phyloP scores from a whole-genome alignment of 2,329 filamentous ascomycete genomes.

The Penicillium sp. region DNA sequence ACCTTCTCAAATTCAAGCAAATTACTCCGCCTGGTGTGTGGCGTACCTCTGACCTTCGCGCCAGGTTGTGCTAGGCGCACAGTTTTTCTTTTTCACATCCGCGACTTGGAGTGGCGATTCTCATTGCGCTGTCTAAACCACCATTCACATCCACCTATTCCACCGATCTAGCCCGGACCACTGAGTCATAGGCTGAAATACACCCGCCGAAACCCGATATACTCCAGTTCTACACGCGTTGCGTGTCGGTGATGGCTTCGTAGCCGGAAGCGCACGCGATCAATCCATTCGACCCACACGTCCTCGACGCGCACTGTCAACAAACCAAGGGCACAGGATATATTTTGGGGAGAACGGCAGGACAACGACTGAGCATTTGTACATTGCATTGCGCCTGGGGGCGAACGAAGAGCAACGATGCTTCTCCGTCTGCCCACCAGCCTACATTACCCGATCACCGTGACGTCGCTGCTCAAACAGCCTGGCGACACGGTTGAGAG shows the following conservation, averaged over 20 bases:
- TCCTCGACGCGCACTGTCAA: conserved; percentile 7
- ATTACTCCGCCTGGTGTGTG: conserved; percentile 5
- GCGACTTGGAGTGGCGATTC: conserved; percentile 21
- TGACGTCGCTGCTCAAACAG: conserved; percentile 77
- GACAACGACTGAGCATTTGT: neutral
- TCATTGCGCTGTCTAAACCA: conserved; percentile 8
- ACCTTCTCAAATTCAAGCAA: neutral
- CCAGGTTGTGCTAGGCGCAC: conserved; percentile 17
- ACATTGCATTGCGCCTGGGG: conserved; percentile 13
- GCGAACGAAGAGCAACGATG: conserved; percentile 35
- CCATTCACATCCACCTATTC: neutral
- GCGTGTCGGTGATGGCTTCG: conserved; percentile 23
- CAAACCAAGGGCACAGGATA: neutral
- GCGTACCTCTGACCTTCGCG: conserved; percentile 8
- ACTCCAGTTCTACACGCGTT: conserved; percentile 16
- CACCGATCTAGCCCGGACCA: neutral
- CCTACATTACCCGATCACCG: conserved; percentile 89
- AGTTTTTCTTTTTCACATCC: conserved; percentile 9
- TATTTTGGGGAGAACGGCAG: neutral
- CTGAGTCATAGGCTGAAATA: neutral
- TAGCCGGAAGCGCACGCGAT: conserved; percentile 24
- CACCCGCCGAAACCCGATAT: neutral
- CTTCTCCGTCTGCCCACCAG: conserved; percentile 50
- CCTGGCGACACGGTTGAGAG: conserved; percentile 73
- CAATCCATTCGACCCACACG: conserved; percentile 11